A percentile compares a stretch with the other conserved stretches of the same genome.
Conservation (phyloP, 202 grass and related monocot genomes). For the Panicum hallii region DNA sequence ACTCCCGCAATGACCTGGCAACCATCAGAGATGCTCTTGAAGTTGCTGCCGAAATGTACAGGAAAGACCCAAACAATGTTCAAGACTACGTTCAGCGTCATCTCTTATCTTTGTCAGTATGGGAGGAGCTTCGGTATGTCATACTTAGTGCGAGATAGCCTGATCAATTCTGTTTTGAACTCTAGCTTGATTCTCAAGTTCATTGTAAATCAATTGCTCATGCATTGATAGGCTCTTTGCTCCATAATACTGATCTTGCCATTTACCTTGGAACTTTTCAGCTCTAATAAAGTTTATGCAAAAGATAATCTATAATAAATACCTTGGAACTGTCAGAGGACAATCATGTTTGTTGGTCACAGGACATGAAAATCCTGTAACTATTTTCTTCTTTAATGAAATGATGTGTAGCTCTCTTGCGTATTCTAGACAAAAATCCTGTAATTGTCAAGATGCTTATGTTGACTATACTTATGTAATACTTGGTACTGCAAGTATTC, state of each 20-base stretch:
- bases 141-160: constrained; percentile 32
- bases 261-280: neutral
- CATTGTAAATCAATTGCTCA: constrained; percentile 8
- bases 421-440: neutral
- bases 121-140: constrained; percentile 98
- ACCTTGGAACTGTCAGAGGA: neutral
- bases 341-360: neutral
- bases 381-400: neutral
- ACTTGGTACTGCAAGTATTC: neutral
- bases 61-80: constrained; percentile 98
- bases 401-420: no score
- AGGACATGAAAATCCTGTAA: neutral
- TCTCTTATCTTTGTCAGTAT: constrained; percentile 93
- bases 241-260: neutral
- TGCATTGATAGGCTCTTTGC: constrained; percentile 14
- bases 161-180: neutral
- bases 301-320: neutral
- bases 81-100: constrained; percentile 97
- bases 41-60: constrained; percentile 98
- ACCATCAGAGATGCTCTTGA: constrained; percentile 99
- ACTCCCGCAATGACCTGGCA: constrained; percentile 78
- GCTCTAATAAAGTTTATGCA: neutral
- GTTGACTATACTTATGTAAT: neutral
- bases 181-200: constrained; percentile 31
- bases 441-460: neutral